Evolutionary conservation across 306 rosid genomes (phyloP), one percentile per base, ranked within the genome.

Genomic region (Cicer cuneatum): DNA sequence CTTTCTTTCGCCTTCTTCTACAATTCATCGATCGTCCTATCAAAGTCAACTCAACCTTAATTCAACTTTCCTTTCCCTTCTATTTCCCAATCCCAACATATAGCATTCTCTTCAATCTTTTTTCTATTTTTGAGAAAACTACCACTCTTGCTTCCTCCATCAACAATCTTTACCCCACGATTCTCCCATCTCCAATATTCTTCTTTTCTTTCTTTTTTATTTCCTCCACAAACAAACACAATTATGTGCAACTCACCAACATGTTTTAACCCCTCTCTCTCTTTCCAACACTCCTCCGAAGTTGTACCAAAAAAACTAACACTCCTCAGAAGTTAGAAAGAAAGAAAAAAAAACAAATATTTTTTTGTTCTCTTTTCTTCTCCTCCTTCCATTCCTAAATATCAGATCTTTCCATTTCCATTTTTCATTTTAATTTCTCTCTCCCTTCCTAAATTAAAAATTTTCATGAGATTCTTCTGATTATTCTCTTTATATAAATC

Each of bases 31-130:
- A 43, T 69, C 39, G 0, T 59, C 19, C 35, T 29, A 29, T 13
- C 42, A 18, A 74, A 83, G 86, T 83, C 86, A 83, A 79, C 82
- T 79, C 71, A 42, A 71, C 69, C 78, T 87, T 82, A 77, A 75
- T 86, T 82, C 84, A 82, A 85, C 89, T 89, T 81, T 78, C 83
- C 86, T 81, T 63, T 83, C 48, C 63, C 78, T 19, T 75, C 53
- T 54, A n/a, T 16, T 63, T 47, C 58, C 38, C 38, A 54, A 8
- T 9, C 41, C 24, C 9, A 18, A 12, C 57, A 9, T 60, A 39
- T 49, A 47, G 46, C 68, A 63, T 8, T 29, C 45, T 40, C 69
- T 51, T 12, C 18, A 21, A 60, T 33, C 70, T 47, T 57, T 15
- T 15, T 21, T 15, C 57, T 4, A 3, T 29, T 29, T 3, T 29